These are phyloP conservation scores for Colletotrichum sp. DNA, from an alignment of 2,329 filamentous ascomycete species.

Conservation along the genomic window DNA sequence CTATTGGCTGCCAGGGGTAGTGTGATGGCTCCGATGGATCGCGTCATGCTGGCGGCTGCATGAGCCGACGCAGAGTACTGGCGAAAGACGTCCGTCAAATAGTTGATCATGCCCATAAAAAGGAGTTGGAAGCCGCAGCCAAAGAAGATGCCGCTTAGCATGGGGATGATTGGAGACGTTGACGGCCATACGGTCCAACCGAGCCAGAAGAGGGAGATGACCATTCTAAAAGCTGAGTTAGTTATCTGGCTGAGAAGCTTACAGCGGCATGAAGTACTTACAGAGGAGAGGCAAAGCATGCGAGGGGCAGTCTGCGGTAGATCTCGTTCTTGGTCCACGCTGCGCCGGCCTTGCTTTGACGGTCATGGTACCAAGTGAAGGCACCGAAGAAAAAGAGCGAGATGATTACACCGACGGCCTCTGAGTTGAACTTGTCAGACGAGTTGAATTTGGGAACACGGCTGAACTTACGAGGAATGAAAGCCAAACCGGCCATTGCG, in stretches of 20 bases:
- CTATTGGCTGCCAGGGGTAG: slow-evolving; percentile 35
- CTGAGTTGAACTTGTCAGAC: slow-evolving; percentile 12
- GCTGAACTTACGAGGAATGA: slow-evolving; percentile 48
- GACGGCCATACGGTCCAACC: slow-evolving; percentile 59
- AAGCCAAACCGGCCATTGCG: slow-evolving; percentile 51
- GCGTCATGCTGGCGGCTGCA: slow-evolving; percentile 36
- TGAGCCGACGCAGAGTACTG: slow-evolving; percentile 39
- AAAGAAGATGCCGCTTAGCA: slow-evolving; percentile 48
- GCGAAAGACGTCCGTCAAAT: slow-evolving; percentile 36
- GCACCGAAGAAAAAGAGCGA: slow-evolving; percentile 25
- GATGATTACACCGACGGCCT: slow-evolving; percentile 22
- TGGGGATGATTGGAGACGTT: slow-evolving; percentile 38
- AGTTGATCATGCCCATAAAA: slow-evolving; percentile 41
- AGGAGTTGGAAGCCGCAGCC: slow-evolving; percentile 37
- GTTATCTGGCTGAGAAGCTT: not conserved
- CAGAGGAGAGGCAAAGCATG: slow-evolving; percentile 67
- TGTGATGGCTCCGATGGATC: slow-evolving; percentile 35
- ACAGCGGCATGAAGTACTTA: slow-evolving; percentile 35
- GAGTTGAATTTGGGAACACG: slow-evolving; percentile 21
- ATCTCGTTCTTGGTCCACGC: slow-evolving; percentile 36
- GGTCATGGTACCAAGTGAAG: slow-evolving; percentile 33
- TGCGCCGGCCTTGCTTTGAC: slow-evolving; percentile 27
- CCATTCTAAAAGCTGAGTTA: slow-evolving; percentile 50
- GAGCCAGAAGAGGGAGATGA: slow-evolving; percentile 64
- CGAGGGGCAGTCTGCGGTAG: slow-evolving; percentile 42